Evolutionary conservation across 169 alveolate genomes (phyloP).

Genomic region (Babesia sp.): DNA sequence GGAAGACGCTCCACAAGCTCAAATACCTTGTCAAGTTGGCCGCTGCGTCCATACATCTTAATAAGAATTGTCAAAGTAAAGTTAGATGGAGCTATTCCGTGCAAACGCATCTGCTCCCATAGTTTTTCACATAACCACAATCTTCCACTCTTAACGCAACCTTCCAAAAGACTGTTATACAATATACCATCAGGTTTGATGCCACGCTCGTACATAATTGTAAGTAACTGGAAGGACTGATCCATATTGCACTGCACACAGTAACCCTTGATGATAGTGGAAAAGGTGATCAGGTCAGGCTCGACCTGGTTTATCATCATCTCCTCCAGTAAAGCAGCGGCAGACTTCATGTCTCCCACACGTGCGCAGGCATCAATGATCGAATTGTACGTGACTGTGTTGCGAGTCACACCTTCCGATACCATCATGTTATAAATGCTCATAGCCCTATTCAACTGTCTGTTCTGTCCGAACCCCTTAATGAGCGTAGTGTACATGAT

Average conservation of each 20-base stretch:
- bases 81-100: constrained; percentile 79
- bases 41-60: constrained; percentile 81
- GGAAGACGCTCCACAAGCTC: constrained; percentile 78
- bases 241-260: constrained; percentile 87
- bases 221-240: constrained; percentile 77
- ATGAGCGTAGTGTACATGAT: constrained; percentile 89
- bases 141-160: constrained; percentile 87
- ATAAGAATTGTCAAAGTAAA: constrained; percentile 83
- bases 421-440: constrained; percentile 81
- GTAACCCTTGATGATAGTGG: constrained; percentile 91
- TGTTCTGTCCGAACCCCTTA: constrained; percentile 87
- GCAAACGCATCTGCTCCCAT: constrained; percentile 81
- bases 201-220: constrained; percentile 76
- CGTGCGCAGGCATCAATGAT: constrained; percentile 93
- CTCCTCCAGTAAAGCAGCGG: constrained; percentile 81
- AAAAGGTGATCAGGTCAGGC: constrained; percentile 92
- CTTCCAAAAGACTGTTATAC: constrained; percentile 92
- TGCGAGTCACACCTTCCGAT: constrained; percentile 81
- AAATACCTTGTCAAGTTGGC: constrained; percentile 80
- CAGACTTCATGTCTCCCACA: constrained; percentile 84
- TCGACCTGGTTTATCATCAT: constrained; percentile 78
- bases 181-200: constrained; percentile 92
- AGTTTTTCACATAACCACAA: constrained; percentile 76
- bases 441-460: constrained; percentile 82
- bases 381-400: constrained; percentile 93